phyloP scores from a whole-genome alignment of 2,329 filamentous ascomycete species.

The Microdochium bolleyi region DNA sequence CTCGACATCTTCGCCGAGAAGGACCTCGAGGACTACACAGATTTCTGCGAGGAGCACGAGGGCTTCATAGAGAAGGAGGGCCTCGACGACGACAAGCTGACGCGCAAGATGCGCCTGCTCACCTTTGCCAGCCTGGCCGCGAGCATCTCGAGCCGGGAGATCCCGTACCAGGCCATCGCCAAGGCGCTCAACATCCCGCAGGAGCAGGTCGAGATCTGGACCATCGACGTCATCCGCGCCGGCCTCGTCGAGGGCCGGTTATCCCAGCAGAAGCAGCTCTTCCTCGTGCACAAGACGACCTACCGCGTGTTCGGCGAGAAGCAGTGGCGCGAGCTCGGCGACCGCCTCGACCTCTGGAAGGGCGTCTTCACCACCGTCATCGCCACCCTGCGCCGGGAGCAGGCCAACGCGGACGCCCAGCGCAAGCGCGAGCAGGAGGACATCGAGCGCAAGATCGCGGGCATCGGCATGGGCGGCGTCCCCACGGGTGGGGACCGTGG shows the following conservation, averaged over 20 bases:
- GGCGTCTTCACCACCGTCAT: slow-evolving; percentile 73
- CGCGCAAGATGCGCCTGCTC: slow-evolving; percentile 93
- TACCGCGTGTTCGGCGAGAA: slow-evolving; percentile 97
- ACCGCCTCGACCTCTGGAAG: slow-evolving; percentile 86
- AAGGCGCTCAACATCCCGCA: slow-evolving; percentile 74
- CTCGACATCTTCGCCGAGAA: slow-evolving; percentile 94
- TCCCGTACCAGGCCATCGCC: slow-evolving; percentile 80
- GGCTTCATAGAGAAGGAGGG: slow-evolving; percentile 74
- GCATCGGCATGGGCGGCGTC: slow-evolving; percentile 25
- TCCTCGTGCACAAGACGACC: slow-evolving; percentile 91
- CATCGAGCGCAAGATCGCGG: slow-evolving; percentile 57
- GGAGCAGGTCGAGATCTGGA: slow-evolving; percentile 94
- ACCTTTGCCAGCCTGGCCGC: slow-evolving; percentile 88
- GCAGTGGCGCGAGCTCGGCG: slow-evolving; percentile 94
- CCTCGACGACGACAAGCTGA: slow-evolving; percentile 64
- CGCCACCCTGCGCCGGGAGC: slow-evolving; percentile 69
- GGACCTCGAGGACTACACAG: slow-evolving; percentile 88
- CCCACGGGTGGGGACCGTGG: slow-evolving; percentile 17
- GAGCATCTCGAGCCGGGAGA: slow-evolving; percentile 72
- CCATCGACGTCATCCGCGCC: slow-evolving; percentile 94
- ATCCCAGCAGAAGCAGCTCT: slow-evolving; percentile 84
- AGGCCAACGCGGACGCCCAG: slow-evolving; percentile 68
- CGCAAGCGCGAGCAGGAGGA: slow-evolving; percentile 72
- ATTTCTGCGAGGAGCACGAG: slow-evolving; percentile 87
- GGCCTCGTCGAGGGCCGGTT: slow-evolving; percentile 95